Evolutionary conservation across 2,329 filamentous ascomycete genomes (phyloP), one percentile per base, ranked within the genome.

Genomic region (Aspergillus ochraceoroseus): DNA sequence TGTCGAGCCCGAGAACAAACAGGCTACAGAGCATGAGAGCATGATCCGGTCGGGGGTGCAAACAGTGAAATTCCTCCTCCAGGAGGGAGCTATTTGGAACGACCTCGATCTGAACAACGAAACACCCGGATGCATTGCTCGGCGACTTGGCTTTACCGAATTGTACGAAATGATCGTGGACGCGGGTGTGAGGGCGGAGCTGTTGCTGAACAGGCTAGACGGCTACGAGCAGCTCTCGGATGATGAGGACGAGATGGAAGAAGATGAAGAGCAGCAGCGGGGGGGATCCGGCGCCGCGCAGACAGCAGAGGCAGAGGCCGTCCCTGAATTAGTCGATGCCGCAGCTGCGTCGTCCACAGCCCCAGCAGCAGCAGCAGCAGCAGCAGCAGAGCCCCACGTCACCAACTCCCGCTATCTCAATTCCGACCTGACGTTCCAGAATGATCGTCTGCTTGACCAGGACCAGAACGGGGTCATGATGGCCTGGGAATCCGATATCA

Each of bases 51-150:
- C 77, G 26, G 85, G 81, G 2, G 74, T 76, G 40, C 77, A 80
- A 37, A 82, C 83, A 0, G 70, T 95, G 3, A 76, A 78, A 52
- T 77, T 92, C 57, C 74, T 96, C 5, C 80, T 96, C 45, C 76
- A 89, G 57, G 83, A 85, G 53, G 92, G 92, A 20, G 92, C 87
- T 7, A 95, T 96, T 53, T 98, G 92, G 92, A 98, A 98, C 68
- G 89, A 95, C 62, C 72, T 96, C 41, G 87, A 96, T 63, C 68
- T 73, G 51, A 83, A 86, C 53, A 77, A 87, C 55, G 90, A 96
- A 72, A 96, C 92, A 2, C 88, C 92, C 0, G 92, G 88, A 5
- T 96, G 90, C 62, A 70, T 95, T 29, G 92, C 92, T 6, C 72
- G 74, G 18, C 62, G 78, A 31, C 51, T 95, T 15, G 83, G 84